Evolutionary conservation across 306 rosid species (phyloP), one percentile per base, ranked within the genome.

Genomic region (Trifolium pratense): DNA sequence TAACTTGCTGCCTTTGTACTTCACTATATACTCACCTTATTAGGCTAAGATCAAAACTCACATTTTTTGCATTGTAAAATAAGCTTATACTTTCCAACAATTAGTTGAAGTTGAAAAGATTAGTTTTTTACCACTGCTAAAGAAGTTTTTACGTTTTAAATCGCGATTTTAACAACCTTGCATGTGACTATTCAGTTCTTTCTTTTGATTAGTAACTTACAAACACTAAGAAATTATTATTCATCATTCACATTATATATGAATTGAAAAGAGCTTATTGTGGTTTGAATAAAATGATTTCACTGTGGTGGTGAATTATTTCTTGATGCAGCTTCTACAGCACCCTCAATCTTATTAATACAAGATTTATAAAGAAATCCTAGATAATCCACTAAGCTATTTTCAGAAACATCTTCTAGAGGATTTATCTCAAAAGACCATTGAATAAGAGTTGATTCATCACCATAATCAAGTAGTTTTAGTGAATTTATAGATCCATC

Each of bases 281-380:
- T 40, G 78, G 40, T 42, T 61, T 59, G 73, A 60, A 68, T 32
- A 20, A 43, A 48, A 63, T 11, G 58, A 37, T 68, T 52, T 32
- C 25, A 78, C 20, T 75, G 18, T 37, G 51, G 36, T 59, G 79
- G 26, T 10, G 68, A 70, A 78, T 61, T 79, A 70, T 78, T 66
- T 67, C 5, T 75, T 78, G 84, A 61, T 55, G 75, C 85, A 66
- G 86, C 86, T 82, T 76, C 81, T 37, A 90, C 63, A n/a, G 86
- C 96, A 70, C 79, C 83, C 75, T 87, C 89, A 68, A 90, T 89
- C 80, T 82, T 86, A 74, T 87, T 84, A 71, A 90, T 90, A 70
- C 95, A 87, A 80, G 92, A 90, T 81, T 86, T 90, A 34, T 84
- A 89, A 6, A 89, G 81, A 89, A 84, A 89, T 61, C 92, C 90